Percentiles rank a stretch among this genome's conserved stretches.
These are phyloP conservation scores for Trichoderma aggressivum DNA, from an alignment of 2,329 filamentous ascomycete genomes.

Conservation along the genomic window DNA sequence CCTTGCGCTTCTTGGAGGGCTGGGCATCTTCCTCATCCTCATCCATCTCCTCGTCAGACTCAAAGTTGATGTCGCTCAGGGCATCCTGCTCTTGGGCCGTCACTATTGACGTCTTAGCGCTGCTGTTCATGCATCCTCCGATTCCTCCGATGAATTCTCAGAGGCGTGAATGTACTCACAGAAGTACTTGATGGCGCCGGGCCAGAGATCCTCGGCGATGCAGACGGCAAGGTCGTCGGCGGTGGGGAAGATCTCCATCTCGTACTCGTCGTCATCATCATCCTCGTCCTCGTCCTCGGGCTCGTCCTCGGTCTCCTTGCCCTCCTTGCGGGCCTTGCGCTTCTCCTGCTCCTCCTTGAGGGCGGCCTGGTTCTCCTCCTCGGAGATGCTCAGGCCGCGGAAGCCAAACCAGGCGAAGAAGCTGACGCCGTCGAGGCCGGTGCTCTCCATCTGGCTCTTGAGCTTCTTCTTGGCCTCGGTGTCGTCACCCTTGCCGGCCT, in stretches of 20 bases:
- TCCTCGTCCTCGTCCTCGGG: conserved; percentile 48
- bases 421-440: conserved; percentile 62
- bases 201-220: conserved; percentile 85
- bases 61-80: conserved; percentile 67
- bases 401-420: conserved; percentile 93
- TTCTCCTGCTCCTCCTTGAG: conserved; percentile 29
- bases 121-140: neutral
- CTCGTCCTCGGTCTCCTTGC: conserved; percentile 49
- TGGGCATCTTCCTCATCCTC: conserved; percentile 40
- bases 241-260: conserved; percentile 81
- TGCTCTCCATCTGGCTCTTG: conserved; percentile 55
- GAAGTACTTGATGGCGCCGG: conserved; percentile 85
- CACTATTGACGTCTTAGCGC: conserved; percentile 24
- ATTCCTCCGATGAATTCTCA: conserved; percentile 7
- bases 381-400: conserved; percentile 64
- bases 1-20: conserved; percentile 44
- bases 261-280: conserved; percentile 63
- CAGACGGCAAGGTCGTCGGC: conserved; percentile 79
- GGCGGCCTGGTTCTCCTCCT: conserved; percentile 47
- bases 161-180: conserved; percentile 54
- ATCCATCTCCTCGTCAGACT: conserved; percentile 57
- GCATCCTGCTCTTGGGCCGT: conserved; percentile 64
- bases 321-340: conserved; percentile 47
- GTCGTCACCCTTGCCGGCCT: conserved; percentile 42
- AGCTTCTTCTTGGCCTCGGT: conserved; percentile 50